Percentiles rank a stretch among this genome's conserved stretches.
phyloP scores from a whole-genome alignment of 1,284 basidiomycete genomes.

The Sanghuangporus weigelae region DNA sequence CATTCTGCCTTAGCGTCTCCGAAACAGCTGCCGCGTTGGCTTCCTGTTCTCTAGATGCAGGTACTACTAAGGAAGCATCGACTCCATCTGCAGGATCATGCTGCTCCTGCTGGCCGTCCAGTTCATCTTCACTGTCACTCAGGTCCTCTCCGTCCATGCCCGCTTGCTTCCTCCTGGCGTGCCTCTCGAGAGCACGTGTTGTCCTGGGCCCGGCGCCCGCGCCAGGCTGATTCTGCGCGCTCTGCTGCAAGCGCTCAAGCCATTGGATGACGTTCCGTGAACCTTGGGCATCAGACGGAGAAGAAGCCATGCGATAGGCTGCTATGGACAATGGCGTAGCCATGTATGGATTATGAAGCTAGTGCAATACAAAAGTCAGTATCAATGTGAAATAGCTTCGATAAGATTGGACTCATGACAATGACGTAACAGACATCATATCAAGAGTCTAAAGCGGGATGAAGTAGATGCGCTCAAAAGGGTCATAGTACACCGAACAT shows the following conservation, averaged over 20 bases:
- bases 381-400: neutral
- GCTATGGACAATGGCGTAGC: conserved; percentile 73
- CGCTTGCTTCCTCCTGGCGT: conserved; percentile 22
- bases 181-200: conserved; percentile 34
- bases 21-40: conserved; percentile 11
- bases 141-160: conserved; percentile 25
- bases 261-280: conserved; percentile 67
- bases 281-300: conserved; percentile 56
- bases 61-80: neutral
- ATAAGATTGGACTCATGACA: no score
- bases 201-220: conserved; percentile 19
- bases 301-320: conserved; percentile 68
- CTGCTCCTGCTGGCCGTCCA: conserved; percentile 7
- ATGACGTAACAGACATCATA: no score
- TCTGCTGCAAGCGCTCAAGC: conserved; percentile 48
- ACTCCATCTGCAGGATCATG: neutral
- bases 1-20: conserved; percentile 28
- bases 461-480: neutral
- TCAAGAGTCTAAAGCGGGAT: no score
- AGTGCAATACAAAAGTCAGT: conserved; percentile 5
- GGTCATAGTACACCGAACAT: neutral
- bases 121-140: conserved; percentile 26
- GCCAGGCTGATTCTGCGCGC: conserved; percentile 29
- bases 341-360: conserved; percentile 75
- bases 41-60: conserved; percentile 25